Percentiles rank a stretch among this genome's conserved stretches.
These are phyloP conservation scores for Cornus controversa DNA, from an alignment of 148 eudicot species.

Conservation along the genomic window DNA sequence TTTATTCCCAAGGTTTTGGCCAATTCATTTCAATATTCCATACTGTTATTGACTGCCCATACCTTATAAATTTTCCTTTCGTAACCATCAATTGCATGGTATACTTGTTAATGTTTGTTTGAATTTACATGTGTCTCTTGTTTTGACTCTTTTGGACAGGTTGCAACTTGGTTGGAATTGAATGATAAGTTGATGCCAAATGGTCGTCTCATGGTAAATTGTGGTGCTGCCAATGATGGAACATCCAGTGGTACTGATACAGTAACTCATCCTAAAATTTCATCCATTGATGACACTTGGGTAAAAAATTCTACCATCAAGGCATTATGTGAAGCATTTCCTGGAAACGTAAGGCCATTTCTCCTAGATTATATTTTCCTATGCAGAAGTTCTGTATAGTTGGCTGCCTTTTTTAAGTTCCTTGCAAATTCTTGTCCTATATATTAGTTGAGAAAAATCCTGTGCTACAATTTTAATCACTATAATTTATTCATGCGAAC, in stretches of 20 bases:
- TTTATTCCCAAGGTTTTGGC: neutral
- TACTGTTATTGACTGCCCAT: neutral
- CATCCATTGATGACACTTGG: slow-evolving; percentile 37
- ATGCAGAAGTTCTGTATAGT: neutral
- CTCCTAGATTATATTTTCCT: neutral
- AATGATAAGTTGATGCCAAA: slow-evolving; percentile 62
- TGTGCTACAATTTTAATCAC: too few species aligned
- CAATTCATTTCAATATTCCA: neutral
- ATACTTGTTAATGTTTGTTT: neutral
- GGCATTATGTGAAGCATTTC: slow-evolving; percentile 67
- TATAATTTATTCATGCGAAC: too few species aligned
- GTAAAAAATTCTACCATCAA: slow-evolving; percentile 51
- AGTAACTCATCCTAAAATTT: slow-evolving; percentile 4
- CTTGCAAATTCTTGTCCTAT: neutral
- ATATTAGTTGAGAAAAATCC: too few species aligned
- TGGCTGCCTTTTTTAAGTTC: neutral
- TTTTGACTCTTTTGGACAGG: slow-evolving; percentile 29
- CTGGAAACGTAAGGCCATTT: slow-evolving; percentile 39
- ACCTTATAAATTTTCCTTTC: neutral
- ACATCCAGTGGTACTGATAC: neutral
- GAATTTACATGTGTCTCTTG: neutral
- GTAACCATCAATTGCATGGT: too few species aligned
- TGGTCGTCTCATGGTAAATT: slow-evolving; percentile 91
- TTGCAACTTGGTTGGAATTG: slow-evolving; percentile 64
- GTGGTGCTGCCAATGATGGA: slow-evolving; percentile 53